phyloP scores from a whole-genome alignment of 2,329 filamentous ascomycete species.

The Rhynchosporium graminicola region DNA sequence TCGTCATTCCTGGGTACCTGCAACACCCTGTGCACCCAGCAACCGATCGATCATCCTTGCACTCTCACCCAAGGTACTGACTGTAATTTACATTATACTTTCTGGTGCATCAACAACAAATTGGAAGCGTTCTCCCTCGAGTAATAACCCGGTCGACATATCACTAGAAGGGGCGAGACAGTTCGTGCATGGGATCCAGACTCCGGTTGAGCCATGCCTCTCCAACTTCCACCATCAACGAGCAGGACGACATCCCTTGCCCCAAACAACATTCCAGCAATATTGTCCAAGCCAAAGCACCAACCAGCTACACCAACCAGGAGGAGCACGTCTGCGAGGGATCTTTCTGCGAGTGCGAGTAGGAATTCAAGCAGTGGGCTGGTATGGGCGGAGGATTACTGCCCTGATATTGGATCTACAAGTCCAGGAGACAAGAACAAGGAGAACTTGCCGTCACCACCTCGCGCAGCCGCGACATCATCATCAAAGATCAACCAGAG shows the following conservation, averaged over 20 bases:
- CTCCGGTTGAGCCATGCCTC: conserved; percentile 22
- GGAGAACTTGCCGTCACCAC: conserved; percentile 19
- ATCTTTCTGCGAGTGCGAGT: conserved; percentile 19
- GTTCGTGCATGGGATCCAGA: conserved; percentile 24
- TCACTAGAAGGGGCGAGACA: conserved; percentile 28
- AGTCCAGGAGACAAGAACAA: conserved; percentile 16
- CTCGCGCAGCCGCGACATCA: conserved; percentile 20
- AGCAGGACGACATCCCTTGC: conserved; percentile 8
- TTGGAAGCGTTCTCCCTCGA: conserved; percentile 5
- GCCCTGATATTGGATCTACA: conserved; percentile 25
- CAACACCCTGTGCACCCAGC: conserved; percentile 18
- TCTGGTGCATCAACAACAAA: conserved; percentile 15
- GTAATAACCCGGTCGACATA: conserved; percentile 5
- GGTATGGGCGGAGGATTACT: conserved; percentile 37
- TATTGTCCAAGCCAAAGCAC: conserved; percentile 16
- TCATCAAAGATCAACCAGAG: conserved; percentile 17
- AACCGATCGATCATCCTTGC: conserved; percentile 3
- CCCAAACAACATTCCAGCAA: conserved; percentile 13
- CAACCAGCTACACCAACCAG: conserved; percentile 15
- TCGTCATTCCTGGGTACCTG: conserved; percentile 13
- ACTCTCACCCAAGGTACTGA: not conserved
- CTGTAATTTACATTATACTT: not conserved
- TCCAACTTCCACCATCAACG: conserved; percentile 11
- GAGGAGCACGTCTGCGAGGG: conserved; percentile 19
- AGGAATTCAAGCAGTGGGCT: conserved; percentile 32